phyloP scores from a whole-genome alignment of 345 rosid genomes.

The Brassica cretica region DNA sequence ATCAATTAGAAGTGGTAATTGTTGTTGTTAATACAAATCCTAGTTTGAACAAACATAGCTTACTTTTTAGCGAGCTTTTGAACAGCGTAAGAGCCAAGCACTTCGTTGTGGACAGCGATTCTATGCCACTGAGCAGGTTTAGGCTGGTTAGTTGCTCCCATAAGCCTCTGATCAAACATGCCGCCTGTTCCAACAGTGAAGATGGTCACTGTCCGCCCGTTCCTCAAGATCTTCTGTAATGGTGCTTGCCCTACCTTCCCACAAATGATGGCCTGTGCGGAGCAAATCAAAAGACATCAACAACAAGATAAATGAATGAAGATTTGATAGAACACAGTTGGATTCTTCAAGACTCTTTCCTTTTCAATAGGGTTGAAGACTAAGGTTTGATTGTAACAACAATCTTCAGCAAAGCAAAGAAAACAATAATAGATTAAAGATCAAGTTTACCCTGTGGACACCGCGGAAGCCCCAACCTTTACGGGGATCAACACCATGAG shows the following conservation, averaged over 20 bases:
- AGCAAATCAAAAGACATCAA: too few relatives aligned
- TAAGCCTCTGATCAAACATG: constrained; percentile 80
- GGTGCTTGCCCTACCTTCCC: constrained; percentile 92
- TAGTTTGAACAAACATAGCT: background rate
- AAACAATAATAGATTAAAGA: background rate
- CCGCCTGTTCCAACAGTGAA: constrained; percentile 96
- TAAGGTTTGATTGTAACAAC: background rate
- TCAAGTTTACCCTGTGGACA: constrained; percentile 71
- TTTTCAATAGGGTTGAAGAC: background rate
- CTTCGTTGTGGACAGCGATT: constrained; percentile 82
- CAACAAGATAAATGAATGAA: background rate
- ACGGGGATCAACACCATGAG: constrained; percentile 87
- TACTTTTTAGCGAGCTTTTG: constrained; percentile 81
- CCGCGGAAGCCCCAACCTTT: constrained; percentile 95
- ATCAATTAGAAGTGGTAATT: background rate
- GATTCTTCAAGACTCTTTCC: background rate
- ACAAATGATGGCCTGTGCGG: constrained; percentile 74
- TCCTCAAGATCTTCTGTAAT: constrained; percentile 87
- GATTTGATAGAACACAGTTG: background rate
- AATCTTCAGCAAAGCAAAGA: background rate
- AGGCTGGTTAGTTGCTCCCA: constrained; percentile 54
- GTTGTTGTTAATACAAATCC: background rate
- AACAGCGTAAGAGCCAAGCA: constrained; percentile 78
- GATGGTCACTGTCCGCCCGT: constrained; percentile 80
- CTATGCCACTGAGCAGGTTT: constrained; percentile 98